These are phyloP conservation scores for Priceomyces castillae DNA, from an alignment of 805 yeast species.

Conservation along the genomic window DNA sequence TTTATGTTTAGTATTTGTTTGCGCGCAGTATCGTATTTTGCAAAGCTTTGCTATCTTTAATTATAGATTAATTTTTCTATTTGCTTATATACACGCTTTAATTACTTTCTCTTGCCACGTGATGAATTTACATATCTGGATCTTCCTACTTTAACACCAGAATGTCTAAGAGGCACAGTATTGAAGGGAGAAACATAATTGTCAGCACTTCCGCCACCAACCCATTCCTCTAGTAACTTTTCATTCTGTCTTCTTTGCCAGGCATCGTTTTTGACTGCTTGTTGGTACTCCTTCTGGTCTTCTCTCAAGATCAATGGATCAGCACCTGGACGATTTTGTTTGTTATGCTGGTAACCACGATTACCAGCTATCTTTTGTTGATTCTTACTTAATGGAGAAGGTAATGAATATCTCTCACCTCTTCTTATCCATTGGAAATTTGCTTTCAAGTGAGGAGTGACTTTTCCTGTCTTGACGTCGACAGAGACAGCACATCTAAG, in stretches of 20 bases:
- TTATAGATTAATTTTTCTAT: neutral
- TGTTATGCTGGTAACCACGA: slow-evolving; percentile 74
- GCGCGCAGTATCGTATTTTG: slow-evolving; percentile 1
- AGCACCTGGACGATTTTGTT: slow-evolving; percentile 52
- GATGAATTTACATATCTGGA: slow-evolving; percentile 78
- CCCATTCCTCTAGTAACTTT: slow-evolving; percentile 80
- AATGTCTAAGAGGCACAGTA: slow-evolving; percentile 41
- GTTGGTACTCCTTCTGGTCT: slow-evolving; percentile 91
- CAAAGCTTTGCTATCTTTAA: neutral
- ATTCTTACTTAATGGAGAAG: slow-evolving; percentile 84
- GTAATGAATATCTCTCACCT: slow-evolving; percentile 77
- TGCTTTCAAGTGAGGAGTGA: slow-evolving; percentile 83
- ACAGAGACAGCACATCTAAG: slow-evolving; percentile 88
- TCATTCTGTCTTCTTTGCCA: slow-evolving; percentile 88
- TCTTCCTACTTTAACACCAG: slow-evolving; percentile 77
- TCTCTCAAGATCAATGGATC: slow-evolving; percentile 67
- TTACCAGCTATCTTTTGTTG: slow-evolving; percentile 71
- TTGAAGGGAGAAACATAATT: slow-evolving; percentile 84
- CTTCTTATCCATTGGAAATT: slow-evolving; percentile 92
- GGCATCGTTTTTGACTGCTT: slow-evolving; percentile 81
- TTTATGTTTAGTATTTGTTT: slow-evolving; percentile 1
- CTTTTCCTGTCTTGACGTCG: slow-evolving; percentile 70
- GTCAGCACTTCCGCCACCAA: slow-evolving; percentile 92
- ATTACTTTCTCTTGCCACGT: slow-evolving; percentile 28
- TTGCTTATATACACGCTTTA: neutral